These are phyloP conservation scores for Viola odorata DNA, from an alignment of 345 rosid species.

Conservation along the genomic window DNA sequence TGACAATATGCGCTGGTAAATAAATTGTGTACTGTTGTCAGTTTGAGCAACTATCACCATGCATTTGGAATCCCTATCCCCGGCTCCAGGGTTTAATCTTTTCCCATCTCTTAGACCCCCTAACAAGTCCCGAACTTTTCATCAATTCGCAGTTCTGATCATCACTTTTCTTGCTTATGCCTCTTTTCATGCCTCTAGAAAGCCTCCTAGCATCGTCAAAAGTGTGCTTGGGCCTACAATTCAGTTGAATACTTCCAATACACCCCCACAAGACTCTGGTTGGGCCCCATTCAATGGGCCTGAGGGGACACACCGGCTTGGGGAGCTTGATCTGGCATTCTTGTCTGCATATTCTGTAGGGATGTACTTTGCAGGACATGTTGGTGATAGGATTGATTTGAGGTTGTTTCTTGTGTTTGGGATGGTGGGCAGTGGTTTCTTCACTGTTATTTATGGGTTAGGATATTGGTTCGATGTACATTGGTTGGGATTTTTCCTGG, in stretches of 20 bases:
- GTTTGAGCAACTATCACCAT: constrained; percentile 10
- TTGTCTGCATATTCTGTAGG: constrained; percentile 62
- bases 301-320: constrained; percentile 64
- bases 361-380: constrained; percentile 85
- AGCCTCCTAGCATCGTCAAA: constrained; percentile 91
- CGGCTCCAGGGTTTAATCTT: constrained; percentile 47
- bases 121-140: constrained; percentile 56
- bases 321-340: constrained; percentile 90
- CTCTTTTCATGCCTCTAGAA: constrained; percentile 92
- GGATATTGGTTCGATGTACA: constrained; percentile 84
- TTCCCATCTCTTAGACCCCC: constrained; percentile 63
- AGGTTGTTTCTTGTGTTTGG: constrained; percentile 87
- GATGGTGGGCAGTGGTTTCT: constrained; percentile 82
- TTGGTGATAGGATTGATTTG: constrained; percentile 75
- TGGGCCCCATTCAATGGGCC: constrained; percentile 85
- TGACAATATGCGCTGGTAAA: too few species aligned
- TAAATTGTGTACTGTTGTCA: too few species aligned
- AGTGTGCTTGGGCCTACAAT: constrained; percentile 70
- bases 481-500: constrained; percentile 43
- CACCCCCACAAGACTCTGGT: constrained; percentile 35
- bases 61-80: constrained; percentile 29
- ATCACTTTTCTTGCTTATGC: constrained; percentile 82
- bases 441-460: constrained; percentile 62
- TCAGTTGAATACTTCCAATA: constrained; percentile 26
- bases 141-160: constrained; percentile 46